These are phyloP conservation scores for Dactylellina cionopaga DNA, from an alignment of 2,329 filamentous ascomycete genomes.

Conservation along the genomic window DNA sequence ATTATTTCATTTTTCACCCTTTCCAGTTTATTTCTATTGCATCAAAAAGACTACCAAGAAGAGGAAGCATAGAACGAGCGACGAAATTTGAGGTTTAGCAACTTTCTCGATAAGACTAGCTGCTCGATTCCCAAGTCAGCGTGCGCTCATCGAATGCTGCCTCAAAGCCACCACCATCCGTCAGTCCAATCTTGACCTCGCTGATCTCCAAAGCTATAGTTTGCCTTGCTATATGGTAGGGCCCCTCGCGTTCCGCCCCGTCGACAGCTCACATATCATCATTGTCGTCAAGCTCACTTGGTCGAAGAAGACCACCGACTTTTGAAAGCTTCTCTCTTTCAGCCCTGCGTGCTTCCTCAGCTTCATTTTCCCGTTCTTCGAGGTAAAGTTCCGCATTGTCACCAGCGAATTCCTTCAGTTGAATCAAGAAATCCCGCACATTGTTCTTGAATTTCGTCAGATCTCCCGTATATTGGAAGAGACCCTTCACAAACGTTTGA, in stretches of 20 bases:
- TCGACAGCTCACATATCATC: slow-evolving; percentile 68
- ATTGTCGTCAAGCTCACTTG: slow-evolving; percentile 89
- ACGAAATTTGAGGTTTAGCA: slow-evolving; percentile 35
- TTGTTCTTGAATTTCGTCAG: slow-evolving; percentile 95
- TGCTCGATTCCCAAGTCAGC: slow-evolving; percentile 54
- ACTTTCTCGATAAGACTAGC: slow-evolving; percentile 52
- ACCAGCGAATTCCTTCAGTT: slow-evolving; percentile 93
- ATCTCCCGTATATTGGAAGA: slow-evolving; percentile 88
- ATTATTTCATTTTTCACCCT: slow-evolving; percentile 17
- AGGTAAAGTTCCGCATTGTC: slow-evolving; percentile 94
- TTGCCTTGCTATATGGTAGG: slow-evolving; percentile 28
- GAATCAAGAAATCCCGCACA: slow-evolving; percentile 95
- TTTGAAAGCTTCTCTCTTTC: slow-evolving; percentile 93
- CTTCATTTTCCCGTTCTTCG: slow-evolving; percentile 93
- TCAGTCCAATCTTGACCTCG: slow-evolving; percentile 32
- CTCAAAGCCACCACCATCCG: slow-evolving; percentile 50
- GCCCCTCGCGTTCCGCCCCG: slow-evolving; percentile 31
- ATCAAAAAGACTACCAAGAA: slow-evolving; percentile 34
- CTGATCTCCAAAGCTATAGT: slow-evolving; percentile 22
- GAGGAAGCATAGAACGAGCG: slow-evolving; percentile 26
- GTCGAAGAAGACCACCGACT: slow-evolving; percentile 94
- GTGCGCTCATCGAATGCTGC: slow-evolving; percentile 49
- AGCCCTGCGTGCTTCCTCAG: slow-evolving; percentile 82
- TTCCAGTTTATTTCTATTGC: slow-evolving; percentile 40
- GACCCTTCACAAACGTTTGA: slow-evolving; percentile 83